Conservation (phyloP, 2,329 filamentous ascomycete species). For the Akanthomyces dipterigenus region DNA sequence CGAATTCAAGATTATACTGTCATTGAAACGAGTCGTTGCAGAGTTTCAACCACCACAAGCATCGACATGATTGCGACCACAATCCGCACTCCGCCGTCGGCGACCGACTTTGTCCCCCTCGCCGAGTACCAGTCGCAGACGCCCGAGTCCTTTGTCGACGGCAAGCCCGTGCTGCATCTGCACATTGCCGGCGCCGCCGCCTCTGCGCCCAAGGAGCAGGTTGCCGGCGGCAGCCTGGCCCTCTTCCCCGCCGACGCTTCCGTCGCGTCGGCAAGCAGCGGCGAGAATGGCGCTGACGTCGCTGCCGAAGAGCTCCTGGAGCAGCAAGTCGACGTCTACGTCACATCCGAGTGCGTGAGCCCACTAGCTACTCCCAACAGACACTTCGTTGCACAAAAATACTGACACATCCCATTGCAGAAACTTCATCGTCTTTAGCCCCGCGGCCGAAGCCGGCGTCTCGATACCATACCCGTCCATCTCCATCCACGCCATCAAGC, state of each 20-base stretch:
- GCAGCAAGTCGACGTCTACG: conserved; percentile 49
- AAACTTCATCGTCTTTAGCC: conserved; percentile 57
- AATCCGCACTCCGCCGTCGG: conserved; percentile 49
- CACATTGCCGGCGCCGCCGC: conserved; percentile 51
- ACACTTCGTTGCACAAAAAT: neutral
- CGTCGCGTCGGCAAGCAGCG: conserved; percentile 19
- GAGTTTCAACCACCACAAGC: neutral
- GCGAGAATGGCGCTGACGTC: conserved; percentile 23
- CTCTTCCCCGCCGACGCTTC: conserved; percentile 41
- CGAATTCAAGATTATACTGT: conserved; percentile 11
- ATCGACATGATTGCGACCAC: conserved; percentile 41
- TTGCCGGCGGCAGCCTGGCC: conserved; percentile 39
- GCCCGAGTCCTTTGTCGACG: conserved; percentile 63
- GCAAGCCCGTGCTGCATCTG: conserved; percentile 64
- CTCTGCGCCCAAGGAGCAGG: conserved; percentile 48
- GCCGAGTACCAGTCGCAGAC: conserved; percentile 66
- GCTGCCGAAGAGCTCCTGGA: conserved; percentile 32
- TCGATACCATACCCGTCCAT: conserved; percentile 69
- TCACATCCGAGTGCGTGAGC: conserved; percentile 46
- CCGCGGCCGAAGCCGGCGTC: conserved; percentile 50
- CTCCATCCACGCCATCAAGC: conserved; percentile 68
- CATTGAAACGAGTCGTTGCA: neutral
- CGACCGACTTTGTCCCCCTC: conserved; percentile 56
- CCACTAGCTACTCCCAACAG: neutral
- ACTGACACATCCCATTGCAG: conserved; percentile 16